Evolutionary conservation across 2,329 filamentous ascomycete species (phyloP).

Genomic region (Exophiala xenobiotica): DNA sequence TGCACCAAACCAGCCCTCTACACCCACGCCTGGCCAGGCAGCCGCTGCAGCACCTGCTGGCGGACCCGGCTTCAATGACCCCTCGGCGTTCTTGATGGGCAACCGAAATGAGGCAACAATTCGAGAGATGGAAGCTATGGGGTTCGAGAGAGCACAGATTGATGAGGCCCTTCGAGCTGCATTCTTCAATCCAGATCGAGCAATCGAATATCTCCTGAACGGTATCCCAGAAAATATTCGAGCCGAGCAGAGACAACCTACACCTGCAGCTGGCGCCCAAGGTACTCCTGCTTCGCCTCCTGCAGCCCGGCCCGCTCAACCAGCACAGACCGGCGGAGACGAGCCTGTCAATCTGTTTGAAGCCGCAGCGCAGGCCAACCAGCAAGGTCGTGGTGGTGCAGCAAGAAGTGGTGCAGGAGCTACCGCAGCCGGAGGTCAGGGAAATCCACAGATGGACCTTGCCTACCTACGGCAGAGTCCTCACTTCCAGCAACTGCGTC

Average conservation of each 20-base stretch:
- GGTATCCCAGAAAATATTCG: constrained; percentile 86
- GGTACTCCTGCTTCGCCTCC: constrained; percentile 35
- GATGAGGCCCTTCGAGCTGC: constrained; percentile 93
- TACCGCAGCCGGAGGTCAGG: constrained; percentile 46
- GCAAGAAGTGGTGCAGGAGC: constrained; percentile 42
- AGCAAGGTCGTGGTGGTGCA: constrained; percentile 39
- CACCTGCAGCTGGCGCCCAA: constrained; percentile 33
- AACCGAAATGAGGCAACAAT: constrained; percentile 78
- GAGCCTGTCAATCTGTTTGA: constrained; percentile 87
- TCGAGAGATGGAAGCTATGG: constrained; percentile 95
- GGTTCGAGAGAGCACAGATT: constrained; percentile 83
- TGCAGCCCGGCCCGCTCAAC: constrained; percentile 38
- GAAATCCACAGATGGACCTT: constrained; percentile 69
- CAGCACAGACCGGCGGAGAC: constrained; percentile 48
- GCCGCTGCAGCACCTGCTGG: constrained; percentile 44
- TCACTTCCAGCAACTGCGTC: constrained; percentile 95
- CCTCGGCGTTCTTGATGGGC: constrained; percentile 83
- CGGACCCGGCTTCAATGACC: constrained; percentile 60
- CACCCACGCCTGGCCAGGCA: constrained; percentile 44
- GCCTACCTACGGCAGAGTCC: constrained; percentile 94
- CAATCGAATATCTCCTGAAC: constrained; percentile 90
- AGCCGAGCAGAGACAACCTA: constrained; percentile 63
- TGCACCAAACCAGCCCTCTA: constrained; percentile 50
- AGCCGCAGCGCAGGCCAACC: constrained; percentile 74
- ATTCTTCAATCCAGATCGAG: constrained; percentile 94